Evolutionary conservation across 2,329 filamentous ascomycete genomes (phyloP), one percentile per base, ranked within the genome.

Genomic region (Elsinoe perseae): DNA sequence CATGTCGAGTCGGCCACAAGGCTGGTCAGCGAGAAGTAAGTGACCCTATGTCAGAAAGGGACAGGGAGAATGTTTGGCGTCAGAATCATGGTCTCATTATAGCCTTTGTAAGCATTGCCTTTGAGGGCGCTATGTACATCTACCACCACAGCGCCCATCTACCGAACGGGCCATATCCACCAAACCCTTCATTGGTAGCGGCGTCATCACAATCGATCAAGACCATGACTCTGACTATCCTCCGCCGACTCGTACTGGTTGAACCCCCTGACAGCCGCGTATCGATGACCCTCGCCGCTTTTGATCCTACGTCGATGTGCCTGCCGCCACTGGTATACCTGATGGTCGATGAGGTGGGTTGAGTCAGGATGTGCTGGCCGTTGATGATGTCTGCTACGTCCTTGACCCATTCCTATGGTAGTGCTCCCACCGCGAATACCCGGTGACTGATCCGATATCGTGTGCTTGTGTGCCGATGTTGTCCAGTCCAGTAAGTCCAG

Each of bases 401-500:
- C 32, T 36, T 36, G 9, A 36, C 4, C 32, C 32, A 9, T 4
- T 14, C 32, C 4, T 14, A 14, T 12, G 32, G 3, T 36, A 36
- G 32, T 14, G 32, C 32, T 14, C 12, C 12, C 32, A 14, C 32
- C 32, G 32, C 32, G n/a, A 36, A 14, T 3, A 14, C 10, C 32
- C 32, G 32, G 32, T 36, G 32, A 36, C 12, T 36, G 32, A 14
- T 6, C 12, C 32, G 10, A 36, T 36, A 14, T 36, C 12, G 32
- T 7, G 32, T 36, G 10, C 10, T 14, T 14, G 9, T 14, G 32
- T 25, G 20, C 7, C 14, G 9, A 12, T 27, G 40, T 14, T n/a
- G 18, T 44, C 40, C 40, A 44, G 40, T 44, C 40, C 40, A 44
- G 20, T 44, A 44, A 25, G 14, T 44, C 40, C 40, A 44, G 40